phyloP scores from a whole-genome alignment of 192 early-diverging fungal species.

The Endogone sp. region DNA sequence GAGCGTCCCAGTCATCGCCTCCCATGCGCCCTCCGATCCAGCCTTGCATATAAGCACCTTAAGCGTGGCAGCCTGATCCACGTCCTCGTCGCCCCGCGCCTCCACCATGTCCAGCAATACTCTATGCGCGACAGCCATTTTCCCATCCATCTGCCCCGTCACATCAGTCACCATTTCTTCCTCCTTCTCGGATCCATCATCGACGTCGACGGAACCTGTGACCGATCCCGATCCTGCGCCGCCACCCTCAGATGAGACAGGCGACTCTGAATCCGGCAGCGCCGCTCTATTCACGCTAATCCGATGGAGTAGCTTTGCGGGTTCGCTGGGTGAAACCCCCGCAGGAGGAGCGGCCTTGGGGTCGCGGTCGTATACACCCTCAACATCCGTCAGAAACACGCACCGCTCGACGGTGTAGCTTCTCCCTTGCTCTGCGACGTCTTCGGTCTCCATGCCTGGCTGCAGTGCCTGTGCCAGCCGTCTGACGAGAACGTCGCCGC shows the following conservation, averaged over 20 bases:
- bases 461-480: slow-evolving; percentile 12
- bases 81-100: background rate
- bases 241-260: background rate
- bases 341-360: slow-evolving; percentile 18
- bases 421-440: background rate
- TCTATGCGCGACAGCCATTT: background rate
- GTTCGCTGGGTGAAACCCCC: background rate
- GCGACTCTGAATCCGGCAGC: background rate
- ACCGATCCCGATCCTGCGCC: background rate
- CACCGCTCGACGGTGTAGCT: slow-evolving; percentile 11
- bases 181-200: background rate
- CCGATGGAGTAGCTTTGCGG: background rate
- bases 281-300: background rate
- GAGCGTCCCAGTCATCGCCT: background rate
- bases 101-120: background rate
- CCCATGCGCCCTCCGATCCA: background rate
- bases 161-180: background rate
- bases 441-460: background rate
- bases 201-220: no score
- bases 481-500: slow-evolving; percentile 28
- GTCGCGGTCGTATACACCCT: slow-evolving; percentile 24
- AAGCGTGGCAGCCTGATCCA: background rate
- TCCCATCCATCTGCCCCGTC: background rate
- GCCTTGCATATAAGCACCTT: background rate
- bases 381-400: slow-evolving; percentile 31